These are phyloP conservation scores for Chaetomiaceae sp. DNA, from an alignment of 2,329 filamentous ascomycete species.

Conservation along the genomic window DNA sequence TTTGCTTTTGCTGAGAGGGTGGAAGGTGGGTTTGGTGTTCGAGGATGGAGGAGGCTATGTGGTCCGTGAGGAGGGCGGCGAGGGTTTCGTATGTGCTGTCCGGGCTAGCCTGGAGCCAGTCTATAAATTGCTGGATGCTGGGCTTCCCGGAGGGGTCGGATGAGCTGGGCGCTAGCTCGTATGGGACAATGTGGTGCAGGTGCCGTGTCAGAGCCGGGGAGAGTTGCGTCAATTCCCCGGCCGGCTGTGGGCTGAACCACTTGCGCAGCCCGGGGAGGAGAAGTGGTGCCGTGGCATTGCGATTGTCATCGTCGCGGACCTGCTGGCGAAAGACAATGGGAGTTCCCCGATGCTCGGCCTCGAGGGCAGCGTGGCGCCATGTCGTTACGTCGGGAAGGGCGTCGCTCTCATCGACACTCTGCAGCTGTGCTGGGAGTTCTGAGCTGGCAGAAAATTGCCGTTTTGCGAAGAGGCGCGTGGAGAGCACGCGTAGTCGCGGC, in stretches of 20 bases:
- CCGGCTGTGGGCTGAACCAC: conserved; percentile 50
- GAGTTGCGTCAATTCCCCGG: conserved; percentile 7
- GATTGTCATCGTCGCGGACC: not conserved
- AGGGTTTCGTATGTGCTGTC: not conserved
- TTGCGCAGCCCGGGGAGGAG: conserved; percentile 40
- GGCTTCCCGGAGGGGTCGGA: not conserved
- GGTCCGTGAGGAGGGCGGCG: too few species aligned
- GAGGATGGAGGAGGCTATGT: too few species aligned
- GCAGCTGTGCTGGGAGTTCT: not conserved
- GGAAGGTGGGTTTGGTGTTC: too few species aligned
- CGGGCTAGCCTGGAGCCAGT: not conserved
- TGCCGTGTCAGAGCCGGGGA: conserved; percentile 32
- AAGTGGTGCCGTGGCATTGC: not conserved
- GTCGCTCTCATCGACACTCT: not conserved
- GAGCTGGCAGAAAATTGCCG: not conserved
- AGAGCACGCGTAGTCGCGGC: not conserved
- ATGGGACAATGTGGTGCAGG: conserved; percentile 34
- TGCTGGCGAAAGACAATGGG: conserved; percentile 45
- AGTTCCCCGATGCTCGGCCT: conserved; percentile 29
- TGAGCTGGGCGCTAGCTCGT: conserved; percentile 33
- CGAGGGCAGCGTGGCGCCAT: conserved; percentile 53
- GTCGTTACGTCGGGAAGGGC: conserved; percentile 29
- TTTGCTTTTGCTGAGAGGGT: not conserved
- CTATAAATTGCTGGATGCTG: not conserved
- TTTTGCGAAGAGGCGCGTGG: not conserved